Evolutionary conservation across 2,329 filamentous ascomycete species (phyloP).

Genomic region (Phaeosphaeriaceae sp.): DNA sequence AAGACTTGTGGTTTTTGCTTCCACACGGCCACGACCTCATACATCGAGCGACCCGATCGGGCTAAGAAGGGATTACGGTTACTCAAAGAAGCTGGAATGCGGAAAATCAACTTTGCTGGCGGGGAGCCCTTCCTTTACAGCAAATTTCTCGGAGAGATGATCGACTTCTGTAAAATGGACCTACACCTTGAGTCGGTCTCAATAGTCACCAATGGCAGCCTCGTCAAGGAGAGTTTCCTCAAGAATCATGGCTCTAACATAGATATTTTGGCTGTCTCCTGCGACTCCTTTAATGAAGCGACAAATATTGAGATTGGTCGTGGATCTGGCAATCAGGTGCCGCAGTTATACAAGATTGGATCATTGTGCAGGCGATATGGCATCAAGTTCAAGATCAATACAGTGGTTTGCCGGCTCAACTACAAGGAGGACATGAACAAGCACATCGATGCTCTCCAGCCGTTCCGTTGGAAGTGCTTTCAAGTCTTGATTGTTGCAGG

Average conservation of each 20-base stretch:
- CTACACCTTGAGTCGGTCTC: slow-evolving; percentile 59
- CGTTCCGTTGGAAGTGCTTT: slow-evolving; percentile 64
- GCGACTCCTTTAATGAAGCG: slow-evolving; percentile 59
- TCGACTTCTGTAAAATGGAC: slow-evolving; percentile 57
- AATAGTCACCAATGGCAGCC: slow-evolving; percentile 62
- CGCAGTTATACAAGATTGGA: slow-evolving; percentile 52
- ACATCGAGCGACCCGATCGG: slow-evolving; percentile 50
- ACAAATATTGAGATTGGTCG: slow-evolving; percentile 62
- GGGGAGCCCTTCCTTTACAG: slow-evolving; percentile 63
- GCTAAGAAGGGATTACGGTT: slow-evolving; percentile 56
- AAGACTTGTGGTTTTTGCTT: slow-evolving; percentile 63
- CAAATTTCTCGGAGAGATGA: slow-evolving; percentile 51
- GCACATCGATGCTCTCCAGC: slow-evolving; percentile 48
- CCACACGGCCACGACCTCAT: slow-evolving; percentile 59
- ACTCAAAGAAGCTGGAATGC: slow-evolving; percentile 60
- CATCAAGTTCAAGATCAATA: slow-evolving; percentile 65
- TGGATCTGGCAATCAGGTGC: slow-evolving; percentile 49
- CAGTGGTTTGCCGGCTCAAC: slow-evolving; percentile 59
- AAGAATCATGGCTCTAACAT: slow-evolving; percentile 52
- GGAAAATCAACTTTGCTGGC: slow-evolving; percentile 63
- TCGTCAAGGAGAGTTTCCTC: slow-evolving; percentile 55
- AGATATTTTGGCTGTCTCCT: slow-evolving; percentile 63
- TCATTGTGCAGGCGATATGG: slow-evolving; percentile 55
- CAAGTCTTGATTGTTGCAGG: slow-evolving; percentile 60
- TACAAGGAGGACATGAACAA: slow-evolving; percentile 53